Conservation (phyloP, 192 early-diverging fungal species). For the Coemansia sp. region DNA sequence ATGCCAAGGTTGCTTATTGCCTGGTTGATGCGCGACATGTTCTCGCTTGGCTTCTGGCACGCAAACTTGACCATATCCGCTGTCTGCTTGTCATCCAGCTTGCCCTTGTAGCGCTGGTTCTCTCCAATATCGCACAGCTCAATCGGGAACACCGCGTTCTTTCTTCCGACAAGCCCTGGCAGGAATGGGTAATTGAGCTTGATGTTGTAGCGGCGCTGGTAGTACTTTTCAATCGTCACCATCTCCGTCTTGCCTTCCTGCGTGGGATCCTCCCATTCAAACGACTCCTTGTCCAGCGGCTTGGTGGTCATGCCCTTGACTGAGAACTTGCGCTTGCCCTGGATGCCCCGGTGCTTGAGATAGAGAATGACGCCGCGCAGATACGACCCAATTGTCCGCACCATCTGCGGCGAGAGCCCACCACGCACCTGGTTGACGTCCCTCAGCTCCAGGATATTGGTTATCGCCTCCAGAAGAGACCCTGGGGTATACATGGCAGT, state of each 20-base stretch:
- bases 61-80: slow-evolving; percentile 96
- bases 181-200: slow-evolving; percentile 74
- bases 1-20: slow-evolving; percentile 68
- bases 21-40: slow-evolving; percentile 76
- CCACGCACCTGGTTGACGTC: slow-evolving; percentile 46
- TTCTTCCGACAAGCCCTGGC: slow-evolving; percentile 77
- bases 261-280: slow-evolving; percentile 59
- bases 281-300: slow-evolving; percentile 70
- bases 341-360: slow-evolving; percentile 57
- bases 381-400: slow-evolving; percentile 26
- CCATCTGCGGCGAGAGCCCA: background rate
- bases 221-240: slow-evolving; percentile 78
- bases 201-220: slow-evolving; percentile 69
- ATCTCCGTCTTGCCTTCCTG: slow-evolving; percentile 53
- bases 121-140: slow-evolving; percentile 84
- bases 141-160: slow-evolving; percentile 78
- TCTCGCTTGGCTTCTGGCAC: slow-evolving; percentile 79
- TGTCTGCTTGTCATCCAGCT: slow-evolving; percentile 82
- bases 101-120: slow-evolving; percentile 81
- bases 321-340: slow-evolving; percentile 72
- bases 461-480: slow-evolving; percentile 69
- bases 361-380: slow-evolving; percentile 59
- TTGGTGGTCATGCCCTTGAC: slow-evolving; percentile 67
- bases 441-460: slow-evolving; percentile 65
- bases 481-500: slow-evolving; percentile 70